Percentiles rank a stretch among this genome's conserved stretches.
phyloP scores from a whole-genome alignment of 192 early-diverging fungal genomes.

The Diversispora epigaea region DNA sequence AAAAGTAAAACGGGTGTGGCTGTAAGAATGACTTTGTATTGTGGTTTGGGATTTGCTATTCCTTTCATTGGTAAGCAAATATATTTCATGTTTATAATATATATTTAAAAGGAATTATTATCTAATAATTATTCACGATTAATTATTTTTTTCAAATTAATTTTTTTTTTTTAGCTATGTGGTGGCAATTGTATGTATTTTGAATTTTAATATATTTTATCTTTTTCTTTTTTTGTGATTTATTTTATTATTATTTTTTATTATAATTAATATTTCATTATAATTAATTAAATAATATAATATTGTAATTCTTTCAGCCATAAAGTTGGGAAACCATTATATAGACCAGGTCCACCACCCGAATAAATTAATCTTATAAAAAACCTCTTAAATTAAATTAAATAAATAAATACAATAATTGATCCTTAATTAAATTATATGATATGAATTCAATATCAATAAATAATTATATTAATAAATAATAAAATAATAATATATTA shows the following conservation, averaged over 20 bases:
- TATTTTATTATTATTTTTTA: neutral
- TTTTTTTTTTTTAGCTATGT: neutral
- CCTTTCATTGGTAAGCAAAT: constrained; percentile 49
- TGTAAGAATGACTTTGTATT: constrained; percentile 49
- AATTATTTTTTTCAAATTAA: neutral
- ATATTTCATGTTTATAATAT: neutral
- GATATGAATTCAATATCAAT: neutral
- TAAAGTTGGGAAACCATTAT: constrained; percentile 26
- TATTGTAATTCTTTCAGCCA: neutral
- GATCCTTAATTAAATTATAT: neutral
- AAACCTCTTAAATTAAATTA: too few relatives aligned
- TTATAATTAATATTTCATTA: neutral
- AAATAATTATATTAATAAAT: too few relatives aligned
- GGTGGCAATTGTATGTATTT: constrained; percentile 29
- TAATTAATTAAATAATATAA: neutral
- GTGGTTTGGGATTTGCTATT: constrained; percentile 54
- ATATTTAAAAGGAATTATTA: neutral
- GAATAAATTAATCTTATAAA: too few relatives aligned
- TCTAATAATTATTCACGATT: too few relatives aligned
- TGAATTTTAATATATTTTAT: neutral
- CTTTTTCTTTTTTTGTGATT: neutral
- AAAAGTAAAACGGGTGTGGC: constrained; percentile 59
- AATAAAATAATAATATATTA: too few relatives aligned
- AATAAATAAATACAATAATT: neutral
- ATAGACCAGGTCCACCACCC: neutral